Base-by-base conservation (phyloP, 768 basidiomycete genomes). In the Podaxis sp. region DNA sequence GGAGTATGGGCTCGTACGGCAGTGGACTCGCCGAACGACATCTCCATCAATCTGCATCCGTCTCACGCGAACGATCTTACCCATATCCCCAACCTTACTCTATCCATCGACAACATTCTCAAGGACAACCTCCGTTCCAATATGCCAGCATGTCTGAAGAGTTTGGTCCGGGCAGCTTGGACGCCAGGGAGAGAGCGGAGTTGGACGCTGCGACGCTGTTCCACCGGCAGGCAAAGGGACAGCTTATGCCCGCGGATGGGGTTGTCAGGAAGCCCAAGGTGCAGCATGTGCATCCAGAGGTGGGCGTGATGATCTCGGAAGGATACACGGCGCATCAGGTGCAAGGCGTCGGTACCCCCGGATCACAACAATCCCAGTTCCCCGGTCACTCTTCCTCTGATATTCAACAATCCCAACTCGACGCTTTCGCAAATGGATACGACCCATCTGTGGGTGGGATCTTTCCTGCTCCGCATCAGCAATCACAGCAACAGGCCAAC, bases 181-280 rank as follows among this genome's bases (percentile, higher is more conserved):
- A 68, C 15, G 74, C 70, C 36, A 63, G 67, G 43, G 71, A 67
- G 41, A 61, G 68, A 24, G 64, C 58, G 22, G 69, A 64, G 9
- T 64, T 84, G 68, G 83, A 79, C 55, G 85, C 87, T n/a, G 84
- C 85, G 40, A 87, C 89, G 38, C 82, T 89, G 82, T 90, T 89
- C 70, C 65, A 77, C 19, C 79, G 82, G 64, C 88, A 88, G 71
- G 85, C 87, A 43, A 70, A 82, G 56, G 84, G 85, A 13, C 84
- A 87, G 67, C 77, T 81, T 15, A 76, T 76, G 7, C 72, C 73
- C 36, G 72, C 69, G 3, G 74, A 73, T 54, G 73, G 74, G 13
- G 69, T 70, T 56, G 66, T 70, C n/a, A 69, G 69, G 61, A 71
- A 73, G 64, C 72, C 70, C 25, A 70, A 69, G 61, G 72, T 72